Evolutionary conservation across 2,329 filamentous ascomycete genomes (phyloP), one percentile per base, ranked within the genome.

Genomic region (Aspergillus calidoustus): DNA sequence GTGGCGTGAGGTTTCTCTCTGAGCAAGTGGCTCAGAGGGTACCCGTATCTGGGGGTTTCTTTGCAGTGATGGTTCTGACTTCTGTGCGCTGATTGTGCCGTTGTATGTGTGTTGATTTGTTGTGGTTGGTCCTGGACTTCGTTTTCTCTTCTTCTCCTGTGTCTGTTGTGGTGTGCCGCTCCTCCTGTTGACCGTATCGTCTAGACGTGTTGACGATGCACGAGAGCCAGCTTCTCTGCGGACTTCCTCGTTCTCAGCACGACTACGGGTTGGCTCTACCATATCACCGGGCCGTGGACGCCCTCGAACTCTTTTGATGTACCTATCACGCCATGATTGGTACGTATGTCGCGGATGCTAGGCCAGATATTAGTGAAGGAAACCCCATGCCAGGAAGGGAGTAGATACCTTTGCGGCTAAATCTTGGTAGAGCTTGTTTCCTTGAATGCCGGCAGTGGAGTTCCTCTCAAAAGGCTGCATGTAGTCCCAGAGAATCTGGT

Each of bases 251-350:
- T 30, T 17, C 9, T 19, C 50, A 4, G 52, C 9, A n/a, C 49
- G 15, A 28, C 23, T 38, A 1, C 7, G 25, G 38, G 62, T 54
- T 22, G 61, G n/a, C 49, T 57, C 54, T 25, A 58, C 50, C 61
- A 54, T 65, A 31, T 72, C 66, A 15, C 73, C 77, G 19, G 79
- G 78, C 3, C 75, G 74, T 41, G 72, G 71, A 8, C 62, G 71
- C 13, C 74, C 74, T 22, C 74, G 72, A 11, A 82, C 64, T 23
- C 64, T 68, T 62, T 78, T 82, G 15, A 81, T 38, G 64, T 79
- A 83, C n/a, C 81, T 77, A 67, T 80, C 75, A 38, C 81, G 76
- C 77, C 79, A 83, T 34, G 81, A 82, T 68, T 83, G 81, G 66
- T 67, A 83, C 3, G 81, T 77, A 68, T 83, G 81, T 51, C 73